These are phyloP conservation scores for Fusarium decemcellulare DNA, from an alignment of 2,329 filamentous ascomycete genomes.

Conservation along the genomic window DNA sequence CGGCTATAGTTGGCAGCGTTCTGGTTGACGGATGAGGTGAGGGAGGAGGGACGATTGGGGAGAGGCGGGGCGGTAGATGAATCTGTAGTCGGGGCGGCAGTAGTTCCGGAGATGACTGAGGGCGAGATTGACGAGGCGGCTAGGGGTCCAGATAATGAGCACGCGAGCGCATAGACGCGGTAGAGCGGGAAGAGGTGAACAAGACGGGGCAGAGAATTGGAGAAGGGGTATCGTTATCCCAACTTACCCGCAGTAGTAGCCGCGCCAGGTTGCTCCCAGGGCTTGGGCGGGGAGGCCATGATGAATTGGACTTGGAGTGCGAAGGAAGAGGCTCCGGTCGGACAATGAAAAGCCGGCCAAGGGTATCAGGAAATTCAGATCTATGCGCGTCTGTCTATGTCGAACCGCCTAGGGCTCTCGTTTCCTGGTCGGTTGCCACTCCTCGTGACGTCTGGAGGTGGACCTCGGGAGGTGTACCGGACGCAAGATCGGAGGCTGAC, in stretches of 20 bases:
- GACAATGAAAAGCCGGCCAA: constrained; percentile 17
- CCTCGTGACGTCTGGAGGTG: constrained; percentile 40
- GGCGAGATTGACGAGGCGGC: constrained; percentile 60
- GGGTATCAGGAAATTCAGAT: constrained; percentile 26
- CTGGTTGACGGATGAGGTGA: constrained; percentile 86
- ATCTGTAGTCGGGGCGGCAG: constrained; percentile 54
- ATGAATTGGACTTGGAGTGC: constrained; percentile 24
- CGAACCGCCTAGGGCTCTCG: constrained; percentile 15
- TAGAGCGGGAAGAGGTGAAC: constrained; percentile 2
- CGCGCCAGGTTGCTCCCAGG: constrained; percentile 89
- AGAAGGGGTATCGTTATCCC: constrained; percentile 23
- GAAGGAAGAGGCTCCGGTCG: constrained; percentile 10
- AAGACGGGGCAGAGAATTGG: constrained; percentile 9
- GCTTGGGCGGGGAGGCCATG: constrained; percentile 92
- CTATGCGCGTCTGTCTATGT: constrained; percentile 9
- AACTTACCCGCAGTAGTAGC: constrained; percentile 66
- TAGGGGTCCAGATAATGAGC: constrained; percentile 36
- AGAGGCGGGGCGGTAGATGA: constrained; percentile 73
- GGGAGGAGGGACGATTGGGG: constrained; percentile 84
- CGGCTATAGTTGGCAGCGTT: constrained; percentile 87
- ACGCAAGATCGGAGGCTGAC: constrained; percentile 41
- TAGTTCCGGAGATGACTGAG: constrained; percentile 57
- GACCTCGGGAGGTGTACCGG: constrained; percentile 39
- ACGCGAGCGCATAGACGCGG: constrained; percentile 43
- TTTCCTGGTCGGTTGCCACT: constrained; percentile 19